phyloP scores from a whole-genome alignment of 1,284 basidiomycete species.

The Ustilago loliicola region DNA sequence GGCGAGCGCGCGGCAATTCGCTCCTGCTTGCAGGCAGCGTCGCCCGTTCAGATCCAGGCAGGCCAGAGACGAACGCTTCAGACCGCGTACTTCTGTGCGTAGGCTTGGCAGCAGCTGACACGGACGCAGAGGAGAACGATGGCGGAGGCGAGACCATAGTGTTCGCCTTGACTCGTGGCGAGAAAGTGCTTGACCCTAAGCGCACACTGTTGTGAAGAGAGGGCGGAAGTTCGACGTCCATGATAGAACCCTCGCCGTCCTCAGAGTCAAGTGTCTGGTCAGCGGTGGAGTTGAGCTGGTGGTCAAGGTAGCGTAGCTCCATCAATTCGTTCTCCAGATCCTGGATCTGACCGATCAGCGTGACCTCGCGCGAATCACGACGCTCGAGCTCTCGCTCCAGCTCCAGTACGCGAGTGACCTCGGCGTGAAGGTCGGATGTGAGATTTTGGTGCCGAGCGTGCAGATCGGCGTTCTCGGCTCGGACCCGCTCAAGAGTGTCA shows the following conservation, averaged over 20 bases:
- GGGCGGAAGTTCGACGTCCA: constrained; percentile 40
- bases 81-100: constrained; percentile 33
- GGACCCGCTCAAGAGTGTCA: constrained; percentile 54
- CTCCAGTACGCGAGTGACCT: constrained; percentile 61
- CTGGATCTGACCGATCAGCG: constrained; percentile 43
- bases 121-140: constrained; percentile 23
- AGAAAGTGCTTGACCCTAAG: constrained; percentile 13
- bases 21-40: constrained; percentile 34
- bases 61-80: constrained; percentile 31
- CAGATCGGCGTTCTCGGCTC: constrained; percentile 46
- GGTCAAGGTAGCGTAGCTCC: constrained; percentile 42
- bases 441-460: constrained; percentile 46
- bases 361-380: constrained; percentile 45
- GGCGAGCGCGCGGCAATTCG: constrained; percentile 36
- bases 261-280: constrained; percentile 43
- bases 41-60: constrained; percentile 26
- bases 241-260: constrained; percentile 45
- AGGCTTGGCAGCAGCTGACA: constrained; percentile 21
- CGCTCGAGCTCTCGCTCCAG: constrained; percentile 59
- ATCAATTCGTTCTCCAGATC: constrained; percentile 45
- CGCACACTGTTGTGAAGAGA: constrained; percentile 14
- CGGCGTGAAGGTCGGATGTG: constrained; percentile 57
- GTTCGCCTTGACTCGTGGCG: constrained; percentile 16
- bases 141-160: constrained; percentile 12
- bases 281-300: constrained; percentile 39